A percentile compares a stretch with the other conserved stretches of the same genome.
Evolutionary conservation across 2,329 filamentous ascomycete species (phyloP).

Genomic region (Colletotrichum orchidophilum): DNA sequence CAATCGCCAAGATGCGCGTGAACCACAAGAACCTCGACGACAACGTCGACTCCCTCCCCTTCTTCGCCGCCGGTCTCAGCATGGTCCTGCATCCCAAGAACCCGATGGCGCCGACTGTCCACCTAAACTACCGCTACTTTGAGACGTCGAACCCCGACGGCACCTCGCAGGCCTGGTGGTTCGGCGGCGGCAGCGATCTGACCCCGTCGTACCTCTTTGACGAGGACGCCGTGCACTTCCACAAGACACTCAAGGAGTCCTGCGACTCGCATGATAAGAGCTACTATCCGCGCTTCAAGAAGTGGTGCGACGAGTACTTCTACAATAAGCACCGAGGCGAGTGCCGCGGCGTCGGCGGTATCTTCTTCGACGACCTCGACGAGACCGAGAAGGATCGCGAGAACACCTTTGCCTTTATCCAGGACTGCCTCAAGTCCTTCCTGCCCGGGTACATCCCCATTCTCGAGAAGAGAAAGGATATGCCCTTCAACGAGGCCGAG

Average conservation of each 20-base stretch:
- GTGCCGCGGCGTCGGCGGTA: conserved; percentile 88
- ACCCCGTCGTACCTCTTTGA: conserved; percentile 96
- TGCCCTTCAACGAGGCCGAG: conserved; percentile 86
- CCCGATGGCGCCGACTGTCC: conserved; percentile 96
- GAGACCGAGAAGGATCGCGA: conserved; percentile 87
- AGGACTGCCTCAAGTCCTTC: conserved; percentile 87
- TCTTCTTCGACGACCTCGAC: conserved; percentile 99
- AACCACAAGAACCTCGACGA: conserved; percentile 91
- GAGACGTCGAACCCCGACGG: conserved; percentile 90
- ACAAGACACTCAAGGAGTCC: conserved; percentile 88
- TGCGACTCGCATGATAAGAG: conserved; percentile 93
- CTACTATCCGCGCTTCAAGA: conserved; percentile 95
- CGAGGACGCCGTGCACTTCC: conserved; percentile 97
- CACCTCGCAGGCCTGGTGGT: conserved; percentile 93
- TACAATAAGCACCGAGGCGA: conserved; percentile 91
- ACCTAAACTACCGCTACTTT: conserved; percentile 98
- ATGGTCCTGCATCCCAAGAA: conserved; percentile 94
- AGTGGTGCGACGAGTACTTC: conserved; percentile 99
- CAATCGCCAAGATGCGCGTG: conserved; percentile 91
- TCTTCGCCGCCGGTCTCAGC: conserved; percentile 94
- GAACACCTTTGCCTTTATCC: conserved; percentile 88
- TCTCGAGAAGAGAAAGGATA: conserved; percentile 86
- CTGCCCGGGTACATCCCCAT: conserved; percentile 92
- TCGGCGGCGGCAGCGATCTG: conserved; percentile 92
- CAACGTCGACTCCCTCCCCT: conserved; percentile 82